Evolutionary conservation across 306 rosid genomes (phyloP), one percentile per base, ranked within the genome.

Genomic region (Fragaria ananassa): DNA sequence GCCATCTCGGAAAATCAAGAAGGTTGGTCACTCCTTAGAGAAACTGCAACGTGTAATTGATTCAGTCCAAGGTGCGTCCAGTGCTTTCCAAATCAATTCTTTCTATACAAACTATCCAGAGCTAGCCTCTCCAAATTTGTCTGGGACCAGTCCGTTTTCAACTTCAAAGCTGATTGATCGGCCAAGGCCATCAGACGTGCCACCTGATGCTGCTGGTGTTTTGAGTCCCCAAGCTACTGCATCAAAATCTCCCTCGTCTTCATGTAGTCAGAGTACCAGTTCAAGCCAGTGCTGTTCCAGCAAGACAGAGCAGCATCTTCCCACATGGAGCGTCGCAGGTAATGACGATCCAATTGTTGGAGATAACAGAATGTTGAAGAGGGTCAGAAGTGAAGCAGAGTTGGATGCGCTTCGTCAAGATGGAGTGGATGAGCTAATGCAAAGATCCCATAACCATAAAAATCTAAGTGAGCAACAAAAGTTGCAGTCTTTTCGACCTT

Each of bases 1-100:
- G 99, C 99, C 99, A 77, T 96, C 99, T 39, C 88, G 99, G 29
- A 92, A 92, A 84, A 88, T 96, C 14, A 96, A 92, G 82, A 96
- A 96, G 90, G 99, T 96, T 10, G 99, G 99, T 58, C 98, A 92
- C 85, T 96, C 99, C 46, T 83, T 96, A 41, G 91, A 83, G 88
- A 92, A 96, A 81, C 98, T 96, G 78, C 96, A 88, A 74, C 96
- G 81, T 39, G 98, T 91, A 56, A 96, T 96, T 0, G 96, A 96
- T 87, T 96, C 98, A 0, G 99, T 92, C 51, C 89, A 92, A 72
- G 96, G 99, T 42, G 89, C 89, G 47, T 92, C 98, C 8, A 87
- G 96, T 63, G 87, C 96, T 81, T 93, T 91, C 77, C 96, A 91
- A 77, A 91, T 93, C 27, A 89, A 89, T 61, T 88, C 99, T 72